Base-by-base conservation (phyloP, 805 yeast species). In the Candida coleopterorum region DNA sequence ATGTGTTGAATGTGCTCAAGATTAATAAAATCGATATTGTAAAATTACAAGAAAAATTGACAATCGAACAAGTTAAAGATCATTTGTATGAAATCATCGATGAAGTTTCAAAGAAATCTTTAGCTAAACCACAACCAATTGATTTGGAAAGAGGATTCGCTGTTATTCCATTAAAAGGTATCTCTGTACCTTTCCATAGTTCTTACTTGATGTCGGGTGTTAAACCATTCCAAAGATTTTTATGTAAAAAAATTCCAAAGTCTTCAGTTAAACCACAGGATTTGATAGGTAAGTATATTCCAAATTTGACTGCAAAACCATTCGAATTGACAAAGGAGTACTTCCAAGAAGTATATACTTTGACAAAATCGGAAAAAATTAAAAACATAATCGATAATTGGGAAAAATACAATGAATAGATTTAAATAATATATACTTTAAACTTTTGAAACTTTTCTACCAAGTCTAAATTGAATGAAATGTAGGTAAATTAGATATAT, bases 111-210 rank as follows among this genome's bases (percentile, higher is more conserved):
- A 77, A 79, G 62, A 79, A 85, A 60, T 77, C 96, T 12, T 37
- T 63, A 36, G 95, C 85, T 41, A 93, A 93, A 70, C 88, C 94
- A 37, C 97, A 90, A 72, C 98, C 98, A 52, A 86, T 93, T 60
- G 95, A 88, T 39, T 75, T 94, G 56, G 94, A 93, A 70, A 84
- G 98, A 72, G 99, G 99, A 18, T 90, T 86, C 53, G 97, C 99
- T 28, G 90, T 93, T 55, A 93, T 93, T 53, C 99, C 99, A 62
- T 78, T 93, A 65, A 88, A 84, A 74, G 98, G 98, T 53, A 93
- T 93, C 49, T 87, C 96, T n/a, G 99, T 93, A 60, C 99, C 99
- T 45, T 93, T 93, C 97, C 99, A 93, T 70, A 88, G 97, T 20
- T 82, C 96, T n/a, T 93, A 94, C 72, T 76, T 93, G 71, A 84